Conservation (phyloP, 75 land plant species). For the Selaginella tamariscina region DNA sequence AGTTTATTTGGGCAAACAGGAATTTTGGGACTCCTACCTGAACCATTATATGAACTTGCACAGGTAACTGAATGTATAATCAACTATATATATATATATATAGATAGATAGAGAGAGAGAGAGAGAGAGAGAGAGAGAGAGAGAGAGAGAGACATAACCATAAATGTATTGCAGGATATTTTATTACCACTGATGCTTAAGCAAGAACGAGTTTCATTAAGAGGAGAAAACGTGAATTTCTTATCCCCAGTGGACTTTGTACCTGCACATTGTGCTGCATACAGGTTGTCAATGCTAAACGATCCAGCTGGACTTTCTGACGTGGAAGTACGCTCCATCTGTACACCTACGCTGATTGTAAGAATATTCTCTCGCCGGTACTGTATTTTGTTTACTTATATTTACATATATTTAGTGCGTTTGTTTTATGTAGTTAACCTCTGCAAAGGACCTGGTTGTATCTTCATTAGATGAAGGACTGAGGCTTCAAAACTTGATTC, state of each 20-base stretch:
- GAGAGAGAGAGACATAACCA: constrained; percentile 5
- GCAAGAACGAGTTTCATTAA: constrained; percentile 19
- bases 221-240: constrained; percentile 3
- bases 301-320: constrained; percentile 27
- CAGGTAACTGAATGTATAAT: constrained; percentile 15
- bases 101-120: too few relatives aligned
- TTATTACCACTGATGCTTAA: constrained; percentile 30
- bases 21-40: constrained; percentile 20
- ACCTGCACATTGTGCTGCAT: constrained; percentile 36
- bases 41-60: constrained; percentile 21
- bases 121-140: too few relatives aligned
- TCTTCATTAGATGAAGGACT: constrained; percentile 23
- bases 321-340: constrained; percentile 14
- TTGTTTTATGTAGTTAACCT: constrained; percentile 22
- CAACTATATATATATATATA: neutral
- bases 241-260: constrained; percentile 24
- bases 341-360: constrained; percentile 28
- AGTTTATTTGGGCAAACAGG: constrained; percentile 28
- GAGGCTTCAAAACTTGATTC: constrained; percentile 22
- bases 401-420: too few relatives aligned
- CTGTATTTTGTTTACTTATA: too few relatives aligned
- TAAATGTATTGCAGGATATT: constrained; percentile 20
- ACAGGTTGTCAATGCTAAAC: constrained; percentile 31
- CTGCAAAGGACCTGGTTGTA: constrained; percentile 28
- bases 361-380: too few relatives aligned